These are phyloP conservation scores for Pichia scutulata DNA, from an alignment of 805 yeast species.

Conservation along the genomic window DNA sequence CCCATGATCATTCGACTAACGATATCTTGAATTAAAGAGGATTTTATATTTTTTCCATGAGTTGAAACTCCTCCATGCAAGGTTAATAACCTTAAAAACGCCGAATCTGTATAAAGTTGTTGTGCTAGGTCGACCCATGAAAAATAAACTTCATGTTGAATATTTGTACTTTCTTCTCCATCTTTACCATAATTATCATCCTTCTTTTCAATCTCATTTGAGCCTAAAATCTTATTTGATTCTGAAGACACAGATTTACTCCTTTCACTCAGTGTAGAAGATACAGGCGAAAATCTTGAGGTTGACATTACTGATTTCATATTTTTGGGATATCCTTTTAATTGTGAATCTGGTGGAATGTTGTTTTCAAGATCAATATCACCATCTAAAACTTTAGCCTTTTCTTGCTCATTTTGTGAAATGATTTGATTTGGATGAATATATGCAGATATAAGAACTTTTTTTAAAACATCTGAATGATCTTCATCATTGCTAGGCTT, in stretches of 20 bases:
- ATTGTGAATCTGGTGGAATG: not conserved
- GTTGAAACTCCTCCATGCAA: slow-evolving; percentile 20
- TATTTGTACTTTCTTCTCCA: not conserved
- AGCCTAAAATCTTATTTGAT: no score
- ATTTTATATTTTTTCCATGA: slow-evolving; percentile 21
- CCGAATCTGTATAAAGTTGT: slow-evolving; percentile 32
- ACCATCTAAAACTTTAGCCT: not conserved
- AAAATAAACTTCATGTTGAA: slow-evolving; percentile 22
- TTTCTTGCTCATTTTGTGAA: not conserved
- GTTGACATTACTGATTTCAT: not conserved
- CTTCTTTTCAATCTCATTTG: not conserved
- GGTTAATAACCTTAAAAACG: slow-evolving; percentile 31
- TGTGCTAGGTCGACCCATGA: slow-evolving; percentile 32
- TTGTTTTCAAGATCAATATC: no score
- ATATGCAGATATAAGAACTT: slow-evolving; percentile 4
- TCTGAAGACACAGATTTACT: not conserved
- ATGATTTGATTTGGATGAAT: slow-evolving; percentile 4
- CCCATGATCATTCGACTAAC: slow-evolving; percentile 26
- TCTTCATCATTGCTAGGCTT: slow-evolving; percentile 16
- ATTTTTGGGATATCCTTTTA: not conserved
- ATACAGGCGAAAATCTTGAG: not conserved
- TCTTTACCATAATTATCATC: not conserved
- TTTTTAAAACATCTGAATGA: not conserved
- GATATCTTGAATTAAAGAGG: slow-evolving; percentile 24
- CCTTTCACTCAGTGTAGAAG: not conserved